Evolutionary conservation across 768 basidiomycete genomes (phyloP), one percentile per base, ranked within the genome.

Genomic region (Strobilomyces dryophilus): DNA sequence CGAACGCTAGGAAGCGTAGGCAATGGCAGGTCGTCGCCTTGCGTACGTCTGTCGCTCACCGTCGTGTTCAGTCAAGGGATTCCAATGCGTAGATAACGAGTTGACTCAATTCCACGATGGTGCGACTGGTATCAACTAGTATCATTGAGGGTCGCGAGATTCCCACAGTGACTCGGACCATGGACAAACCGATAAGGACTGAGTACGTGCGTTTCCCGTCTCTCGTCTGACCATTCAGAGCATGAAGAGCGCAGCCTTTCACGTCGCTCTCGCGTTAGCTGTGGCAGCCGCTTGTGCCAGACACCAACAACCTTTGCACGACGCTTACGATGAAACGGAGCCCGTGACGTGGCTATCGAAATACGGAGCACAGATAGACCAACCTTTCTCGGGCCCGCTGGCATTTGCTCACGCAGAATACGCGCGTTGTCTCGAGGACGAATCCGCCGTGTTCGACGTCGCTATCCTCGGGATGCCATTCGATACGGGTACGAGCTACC

Each of bases 381-480:
- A 85, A 39, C 68, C 76, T 5, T 95, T 90, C 73, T 82, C 87
- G 7, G 92, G 93, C 0, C 86, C 90, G 29, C 75, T 88, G 15
- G 77, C 89, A 0, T 95, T 95, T 73, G 87, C 91, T 18, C 92
- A 92, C 62, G 72, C 91, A 14, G 84, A 89, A 2, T 92, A 90
- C 26, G 53, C 52, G 15, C 64, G 51, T 35, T 66, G 61, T 26
- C 52, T 64, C 10, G 64, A 65, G 42, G 55, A 63, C 17, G 61
- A 61, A 55, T 53, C 61, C 20, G 41, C 44, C 17, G 26, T 21
- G 10, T 64, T 63, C 27, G 63, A 94, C 67, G 82, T 95, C 49
- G 91, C 88, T 1, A 66, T 95, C 35, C 70, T 95, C 6, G 92
- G 89, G 8, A 81, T 89, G 74, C 88, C 88, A 0, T 89, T 90